Evolutionary conservation across 2,329 filamentous ascomycete species (phyloP), one percentile per base, ranked within the genome.

Genomic region (Diplodia sapinea): DNA sequence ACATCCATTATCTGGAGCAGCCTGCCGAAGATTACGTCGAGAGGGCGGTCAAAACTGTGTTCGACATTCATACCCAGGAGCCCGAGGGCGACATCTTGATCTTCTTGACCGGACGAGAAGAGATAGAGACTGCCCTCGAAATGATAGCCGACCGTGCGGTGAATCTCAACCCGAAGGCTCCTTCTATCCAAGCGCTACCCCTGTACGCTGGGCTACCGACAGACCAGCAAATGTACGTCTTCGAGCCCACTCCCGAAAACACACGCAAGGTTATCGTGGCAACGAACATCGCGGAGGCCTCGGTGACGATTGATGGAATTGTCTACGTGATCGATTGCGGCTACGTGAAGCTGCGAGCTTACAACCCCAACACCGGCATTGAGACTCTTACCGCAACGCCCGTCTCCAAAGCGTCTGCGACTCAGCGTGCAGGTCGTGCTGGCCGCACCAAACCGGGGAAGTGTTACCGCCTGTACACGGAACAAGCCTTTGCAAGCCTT

Each of bases 221-320:
- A 9, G 94, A 97, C 71, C 89, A 97, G 74, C 95, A 98, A 76
- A 94, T 97, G 88, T 94, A 94, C 71, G 91, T 98, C 50, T 98
- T 98, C 76, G 93, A 97, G 73, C 88, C 91, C 65, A 83, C 93
- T 1, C 88, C 92, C 0, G 89, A 92, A 69, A 90, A 94, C 68
- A 94, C 89, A 1, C 87, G 95, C 51, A 98, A 98, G 76, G 91
- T 97, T 49, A 91, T 99, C 43, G 89, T 97, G 71, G 91, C 92
- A 4, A 98, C 95, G 68, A 98, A 98, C 76, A 97, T 98, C 71
- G 93, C 95, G 13, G 95, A 99, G 82, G 94, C 95, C 4, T 97
- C 93, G 1, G 91, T 99, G 52, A 98, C 95, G 17, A 96, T 98
- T 67, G 90, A 95, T 65, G 93, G 93, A 2, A 94, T 98, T 69